Evolutionary conservation across 805 yeast species (phyloP), one percentile per base, ranked within the genome.

Genomic region (Sungouiozyma ichnusensis): DNA sequence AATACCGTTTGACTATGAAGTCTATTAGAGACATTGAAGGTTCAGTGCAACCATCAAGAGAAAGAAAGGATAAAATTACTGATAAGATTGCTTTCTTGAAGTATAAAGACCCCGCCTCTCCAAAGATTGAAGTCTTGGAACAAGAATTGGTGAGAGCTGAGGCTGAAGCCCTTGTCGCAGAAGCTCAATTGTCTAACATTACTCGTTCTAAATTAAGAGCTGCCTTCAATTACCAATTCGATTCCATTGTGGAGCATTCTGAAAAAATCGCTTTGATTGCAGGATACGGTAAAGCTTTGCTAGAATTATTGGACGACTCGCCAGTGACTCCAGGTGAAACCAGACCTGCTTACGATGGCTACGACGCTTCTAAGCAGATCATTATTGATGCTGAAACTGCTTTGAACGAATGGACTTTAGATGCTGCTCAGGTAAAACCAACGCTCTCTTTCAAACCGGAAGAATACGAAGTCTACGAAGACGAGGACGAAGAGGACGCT

Each of bases 261-360:
- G 94, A 85, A 69, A 85, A 84, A 66, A 73, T 79, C 52, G 90
- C 92, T 43, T 71, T 85, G 56, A 81, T 85, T 65, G 90, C 94
- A 41, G 90, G 92, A 47, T 83, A 85, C 70, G 94, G 94, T 67
- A 83, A 83, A 69, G 92, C 90, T 27, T 66, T 85, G 45, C 71
- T 85, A 59, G 90, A 83, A 67, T 73, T 85, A 60, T 72, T 85
- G 60, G 94, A 84, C 58, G 92, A 83, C 58, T 68, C 85, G 48
- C 84, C 92, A 48, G 90, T 84, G 40, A 82, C 90, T 45, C 94
- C 94, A 45, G 94, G 94, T 72, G 94, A 84, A 69, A 82, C 90
- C 38, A 81, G 92, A 77, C 82, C 88, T 34, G 82, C 88, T 45
- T 83, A 83, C 63, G 94, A 83, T 56, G 94, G 94, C 53, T 83